phyloP scores from a whole-genome alignment of 2,329 filamentous ascomycete genomes.

The Aspergillus amoenus region DNA sequence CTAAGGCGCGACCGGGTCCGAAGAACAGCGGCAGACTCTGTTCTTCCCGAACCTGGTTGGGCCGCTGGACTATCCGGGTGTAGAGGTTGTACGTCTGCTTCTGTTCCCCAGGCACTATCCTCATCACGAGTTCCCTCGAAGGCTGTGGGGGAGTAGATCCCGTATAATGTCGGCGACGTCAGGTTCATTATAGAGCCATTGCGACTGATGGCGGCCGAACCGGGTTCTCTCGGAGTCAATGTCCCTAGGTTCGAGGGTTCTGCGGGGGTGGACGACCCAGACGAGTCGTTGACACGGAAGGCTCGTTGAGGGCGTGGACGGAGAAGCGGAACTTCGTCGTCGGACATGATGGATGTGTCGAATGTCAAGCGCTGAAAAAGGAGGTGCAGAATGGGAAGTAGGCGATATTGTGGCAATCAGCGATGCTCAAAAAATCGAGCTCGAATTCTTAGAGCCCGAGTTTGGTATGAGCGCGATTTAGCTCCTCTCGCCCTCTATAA shows the following conservation, averaged over 20 bases:
- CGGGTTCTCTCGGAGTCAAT: constrained; percentile 32
- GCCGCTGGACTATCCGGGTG: constrained; percentile 44
- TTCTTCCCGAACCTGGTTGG: constrained; percentile 32
- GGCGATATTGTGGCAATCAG: background rate
- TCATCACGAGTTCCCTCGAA: constrained; percentile 58
- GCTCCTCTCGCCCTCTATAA: background rate
- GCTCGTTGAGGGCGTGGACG: constrained; percentile 71
- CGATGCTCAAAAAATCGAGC: background rate
- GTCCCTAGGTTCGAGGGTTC: constrained; percentile 37
- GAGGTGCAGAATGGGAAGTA: background rate
- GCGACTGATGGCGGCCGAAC: constrained; percentile 56
- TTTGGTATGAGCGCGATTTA: background rate
- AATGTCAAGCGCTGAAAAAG: background rate
- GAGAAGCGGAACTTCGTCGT: constrained; percentile 54
- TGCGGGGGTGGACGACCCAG: constrained; percentile 40
- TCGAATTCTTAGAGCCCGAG: background rate
- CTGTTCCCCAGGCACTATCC: constrained; percentile 75
- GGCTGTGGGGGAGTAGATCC: constrained; percentile 77
- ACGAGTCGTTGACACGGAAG: constrained; percentile 60
- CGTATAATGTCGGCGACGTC: constrained; percentile 82
- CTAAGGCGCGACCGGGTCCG: constrained; percentile 37
- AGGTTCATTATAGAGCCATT: constrained; percentile 81
- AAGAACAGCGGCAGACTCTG: constrained; percentile 28
- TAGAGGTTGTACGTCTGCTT: constrained; percentile 72
- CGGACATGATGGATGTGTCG: constrained; percentile 27